Base-by-base conservation (phyloP, 352 stramenopile genomes). In the Phytopythium montanum region DNA sequence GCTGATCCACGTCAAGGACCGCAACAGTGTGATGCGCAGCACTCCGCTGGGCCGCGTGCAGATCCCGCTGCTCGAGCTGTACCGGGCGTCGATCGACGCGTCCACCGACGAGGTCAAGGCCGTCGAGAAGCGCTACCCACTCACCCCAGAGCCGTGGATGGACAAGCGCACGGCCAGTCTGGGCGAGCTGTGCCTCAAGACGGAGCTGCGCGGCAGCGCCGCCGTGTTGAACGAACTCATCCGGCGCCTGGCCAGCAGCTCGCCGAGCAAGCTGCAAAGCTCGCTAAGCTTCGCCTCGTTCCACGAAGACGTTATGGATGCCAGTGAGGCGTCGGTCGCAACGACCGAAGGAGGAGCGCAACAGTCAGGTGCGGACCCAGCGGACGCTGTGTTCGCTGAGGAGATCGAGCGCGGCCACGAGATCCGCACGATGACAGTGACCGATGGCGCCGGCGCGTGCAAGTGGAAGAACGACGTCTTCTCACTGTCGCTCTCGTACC, bases 101-200 rank as follows among this genome's bases (percentile, higher is more conserved):
- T 84, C 77, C 0, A 89, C 81, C 3, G 88, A 87, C 26, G 68
- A 71, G 6, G 75, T 70, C 6, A 81, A 64, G 28, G 61, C 79
- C 5, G 65, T 74, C 13, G 65, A 80, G 45, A 88, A 86, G 39
- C 71, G 78, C 19, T 91, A 91, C 21, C 61, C 72, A 8, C 41
- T 91, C 5, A 75, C 69, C 7, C 77, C 79, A 8, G 81, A 91
- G 41, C 81, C 81, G 21, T 90, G 79, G 77, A 89, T 91, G 81
- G 85, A 85, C 49, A 85, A 85, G 45, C 65, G 79, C 25, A 56
- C 63, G 14, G 62, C 76, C 31, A 69, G 83, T 19, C 65, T 91
- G 1, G 79, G 81, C 23, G 79, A 91, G 29, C 61, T 91, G 2
- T 87, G 77, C 33, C 74, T 91, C 19, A 82, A 76, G 62, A 91